Evolutionary conservation across 345 rosid genomes (phyloP), one percentile per base, ranked within the genome.

Genomic region (Linum usitatissimum): DNA sequence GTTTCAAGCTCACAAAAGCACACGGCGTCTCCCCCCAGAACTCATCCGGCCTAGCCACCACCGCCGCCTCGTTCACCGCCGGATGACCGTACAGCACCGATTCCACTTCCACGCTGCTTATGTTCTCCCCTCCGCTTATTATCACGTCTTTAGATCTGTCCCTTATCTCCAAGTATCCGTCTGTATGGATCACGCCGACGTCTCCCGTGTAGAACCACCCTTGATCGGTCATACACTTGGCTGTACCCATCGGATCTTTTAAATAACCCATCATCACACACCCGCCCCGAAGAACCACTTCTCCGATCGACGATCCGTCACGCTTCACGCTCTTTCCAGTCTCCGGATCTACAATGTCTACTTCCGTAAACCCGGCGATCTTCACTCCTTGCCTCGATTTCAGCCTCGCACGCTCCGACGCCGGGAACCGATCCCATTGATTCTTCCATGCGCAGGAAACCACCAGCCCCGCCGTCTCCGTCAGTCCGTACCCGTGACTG

Each of bases 131-230:
- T 5, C 74, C 74, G 12, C 74, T 71, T 10, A 71, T 71, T 17
- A 71, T 71, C 59, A 71, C 70, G 30, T 66, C 75, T 30, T 71
- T 71, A 0, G 75, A 71, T 30, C 75, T 18, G 51, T 71, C 75
- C 38, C 57, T 71, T 20, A 71, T 66, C 55, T 71, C 75, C 36
- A 71, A 34, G 18, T 71, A 71, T 1, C 70, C 75, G 57, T 71
- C 70, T 18, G 62, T 30, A 58, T 66, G 75, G 42, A 71, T 48
- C n/a, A 66, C 66, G 9, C 70, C 75, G 1, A 71, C 67, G 23
- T 71, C 75, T 3, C 75, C 75, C 0, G 75, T 61, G 59, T 66
- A 71, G 3, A 61, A 71, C 75, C 75, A 71, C 3, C 74, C 74
- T 10, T 63, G 53, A 18, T 55, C 70, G 17, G 45, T 49, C 66